Conservation (phyloP, 257 asterid genomes). For the Ilex asprella region DNA sequence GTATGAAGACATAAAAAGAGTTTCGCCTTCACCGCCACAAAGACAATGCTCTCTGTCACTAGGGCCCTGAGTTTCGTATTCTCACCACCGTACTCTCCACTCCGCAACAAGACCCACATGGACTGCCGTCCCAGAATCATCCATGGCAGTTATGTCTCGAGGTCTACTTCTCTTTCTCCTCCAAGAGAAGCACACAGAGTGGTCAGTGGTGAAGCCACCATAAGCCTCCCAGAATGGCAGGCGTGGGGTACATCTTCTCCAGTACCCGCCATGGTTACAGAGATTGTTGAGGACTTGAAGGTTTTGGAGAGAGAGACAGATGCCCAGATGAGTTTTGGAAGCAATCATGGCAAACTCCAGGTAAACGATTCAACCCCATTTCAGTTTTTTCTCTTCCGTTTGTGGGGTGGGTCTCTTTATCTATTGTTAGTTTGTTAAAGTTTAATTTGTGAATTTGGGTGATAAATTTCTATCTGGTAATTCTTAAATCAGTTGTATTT, state of each 20-base stretch:
- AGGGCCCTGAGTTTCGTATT: not conserved
- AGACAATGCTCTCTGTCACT: not conserved
- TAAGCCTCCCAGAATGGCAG: slow-evolving; percentile 86
- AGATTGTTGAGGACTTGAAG: slow-evolving; percentile 70
- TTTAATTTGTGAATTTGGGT: no score
- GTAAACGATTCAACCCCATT: slow-evolving; percentile 21
- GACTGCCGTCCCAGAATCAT: slow-evolving; percentile 19
- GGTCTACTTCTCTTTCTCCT: slow-evolving; percentile 12
- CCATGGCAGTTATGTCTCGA: slow-evolving; percentile 6
- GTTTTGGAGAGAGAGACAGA: slow-evolving; percentile 52
- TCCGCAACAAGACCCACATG: slow-evolving; percentile 14
- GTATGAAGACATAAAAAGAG: not conserved
- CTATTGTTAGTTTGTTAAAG: no score
- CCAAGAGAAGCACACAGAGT: slow-evolving; percentile 12
- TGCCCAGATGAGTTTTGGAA: slow-evolving; percentile 59
- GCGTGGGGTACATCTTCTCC: slow-evolving; percentile 79
- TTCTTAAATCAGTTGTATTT: no score
- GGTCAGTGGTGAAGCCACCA: slow-evolving; percentile 24
- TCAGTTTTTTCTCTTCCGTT: not conserved
- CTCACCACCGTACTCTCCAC: not conserved
- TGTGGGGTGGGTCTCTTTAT: no score
- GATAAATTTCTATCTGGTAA: no score
- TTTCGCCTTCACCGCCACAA: not conserved
- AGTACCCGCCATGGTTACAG: slow-evolving; percentile 70
- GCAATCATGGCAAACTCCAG: slow-evolving; percentile 75